Evolutionary conservation across 2,329 filamentous ascomycete genomes (phyloP).

Genomic region (Neonectria hederae): DNA sequence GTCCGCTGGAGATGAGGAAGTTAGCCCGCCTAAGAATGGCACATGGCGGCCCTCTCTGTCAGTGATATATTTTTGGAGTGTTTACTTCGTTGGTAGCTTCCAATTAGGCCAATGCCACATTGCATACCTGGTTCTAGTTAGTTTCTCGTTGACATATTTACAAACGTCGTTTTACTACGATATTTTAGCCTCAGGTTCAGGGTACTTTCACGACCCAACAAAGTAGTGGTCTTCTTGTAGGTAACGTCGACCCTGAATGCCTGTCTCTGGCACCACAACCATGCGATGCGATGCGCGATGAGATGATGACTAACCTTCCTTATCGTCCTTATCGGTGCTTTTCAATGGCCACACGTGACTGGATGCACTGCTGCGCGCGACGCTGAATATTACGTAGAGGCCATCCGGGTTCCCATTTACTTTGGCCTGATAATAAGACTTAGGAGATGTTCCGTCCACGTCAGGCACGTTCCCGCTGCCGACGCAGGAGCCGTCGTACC

Average conservation of each 20-base stretch:
- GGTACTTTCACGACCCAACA: not conserved
- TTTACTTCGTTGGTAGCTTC: not conserved
- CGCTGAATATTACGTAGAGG: not conserved
- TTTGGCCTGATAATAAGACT: not conserved
- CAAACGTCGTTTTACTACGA: no score
- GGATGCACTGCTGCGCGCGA: not conserved
- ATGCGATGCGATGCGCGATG: no score
- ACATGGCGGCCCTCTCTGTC: no score
- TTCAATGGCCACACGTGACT: not conserved
- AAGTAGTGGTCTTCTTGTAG: no score
- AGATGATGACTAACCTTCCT: no score
- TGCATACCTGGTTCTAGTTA: no score
- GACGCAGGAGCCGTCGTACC: not conserved
- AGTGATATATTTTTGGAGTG: no score
- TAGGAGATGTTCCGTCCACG: not conserved
- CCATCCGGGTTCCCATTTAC: not conserved
- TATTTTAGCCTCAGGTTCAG: not conserved
- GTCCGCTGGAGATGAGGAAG: no score
- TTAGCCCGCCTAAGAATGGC: no score
- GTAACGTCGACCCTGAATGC: not conserved
- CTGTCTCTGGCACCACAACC: slow-evolving; percentile 6
- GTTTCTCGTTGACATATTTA: no score
- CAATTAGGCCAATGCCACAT: no score
- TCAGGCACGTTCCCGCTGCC: not conserved
- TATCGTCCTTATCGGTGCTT: not conserved